phyloP scores from a whole-genome alignment of 108 stramenopile genomes.

The Fistulifera pelliculosa region DNA sequence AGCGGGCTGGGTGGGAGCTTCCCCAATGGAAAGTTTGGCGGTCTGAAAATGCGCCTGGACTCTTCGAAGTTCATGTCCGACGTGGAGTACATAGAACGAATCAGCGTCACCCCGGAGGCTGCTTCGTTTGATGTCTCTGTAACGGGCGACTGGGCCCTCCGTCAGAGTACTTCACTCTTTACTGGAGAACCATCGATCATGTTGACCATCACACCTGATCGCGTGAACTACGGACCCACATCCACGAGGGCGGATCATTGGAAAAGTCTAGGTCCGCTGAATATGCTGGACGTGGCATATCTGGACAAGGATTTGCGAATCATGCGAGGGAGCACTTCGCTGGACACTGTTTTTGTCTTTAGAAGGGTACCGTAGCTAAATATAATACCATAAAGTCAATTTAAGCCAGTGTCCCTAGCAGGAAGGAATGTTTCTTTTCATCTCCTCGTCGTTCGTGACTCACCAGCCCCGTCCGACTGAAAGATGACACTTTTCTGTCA shows the following conservation, averaged over 20 bases:
- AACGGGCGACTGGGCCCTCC: slow-evolving; percentile 70
- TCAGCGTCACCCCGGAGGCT: slow-evolving; percentile 42
- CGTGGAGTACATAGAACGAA: slow-evolving; percentile 64
- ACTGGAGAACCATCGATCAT: slow-evolving; percentile 61
- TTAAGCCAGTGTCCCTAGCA: no score
- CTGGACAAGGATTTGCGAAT: slow-evolving; percentile 72
- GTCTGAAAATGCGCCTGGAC: slow-evolving; percentile 44
- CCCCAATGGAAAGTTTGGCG: slow-evolving; percentile 67
- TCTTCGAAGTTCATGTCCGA: slow-evolving; percentile 48
- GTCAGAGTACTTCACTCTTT: slow-evolving; percentile 54
- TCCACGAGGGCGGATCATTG: slow-evolving; percentile 77
- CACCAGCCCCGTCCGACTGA: no score
- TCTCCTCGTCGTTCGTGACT: no score
- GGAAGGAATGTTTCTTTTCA: no score
- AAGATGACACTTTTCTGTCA: no score
- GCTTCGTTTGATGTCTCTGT: slow-evolving; percentile 66
- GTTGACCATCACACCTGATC: slow-evolving; percentile 54
- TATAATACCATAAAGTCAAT: no score
- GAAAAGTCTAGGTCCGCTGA: slow-evolving; percentile 73
- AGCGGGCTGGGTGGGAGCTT: slow-evolving; percentile 72
- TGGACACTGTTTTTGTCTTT: slow-evolving; percentile 71
- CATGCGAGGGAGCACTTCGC: slow-evolving; percentile 78
- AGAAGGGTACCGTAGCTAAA: slow-evolving; percentile 7
- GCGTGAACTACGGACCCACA: slow-evolving; percentile 62
- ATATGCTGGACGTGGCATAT: slow-evolving; percentile 65